Evolutionary conservation across 495 filamentous ascomycete genomes (phyloP), one percentile per base, ranked within the genome.

Genomic region (Amniculicola lignicola): DNA sequence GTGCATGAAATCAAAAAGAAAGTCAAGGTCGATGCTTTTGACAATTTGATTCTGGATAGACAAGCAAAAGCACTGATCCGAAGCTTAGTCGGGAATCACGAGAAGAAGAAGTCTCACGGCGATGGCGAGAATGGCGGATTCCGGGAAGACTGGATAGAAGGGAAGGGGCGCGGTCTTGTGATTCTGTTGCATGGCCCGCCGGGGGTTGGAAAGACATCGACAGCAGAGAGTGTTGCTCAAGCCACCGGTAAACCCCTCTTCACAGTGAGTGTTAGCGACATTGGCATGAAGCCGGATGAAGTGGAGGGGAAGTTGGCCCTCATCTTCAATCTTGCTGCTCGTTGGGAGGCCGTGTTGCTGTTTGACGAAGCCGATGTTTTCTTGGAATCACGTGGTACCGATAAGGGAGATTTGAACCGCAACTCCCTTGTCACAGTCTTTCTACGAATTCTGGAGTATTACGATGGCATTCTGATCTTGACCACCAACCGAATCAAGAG

Each of bases 401-500:
- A 23, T 7, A 51, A 37, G 39, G 19, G 28, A 14, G 47, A 51
- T 24, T 33, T 51, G 11, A 51, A 22, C 7, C n/a, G 47, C 9
- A 51, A 51, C 21, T 9, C 47, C 7, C n/a, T 51, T 4, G 47
- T 51, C 16, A 19, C 47, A 39, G 33, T 55, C 4, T 25, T 55
- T 21, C 52, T 55, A 3, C 39, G 39, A 22, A 33, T 55, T 14
- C 31, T 55, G 1, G 52, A 55, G 31, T 55, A 55, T 22, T 55
- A 47, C 52, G 18, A 18, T 12, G 42, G 52, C 41, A 55, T 55
- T 3, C 40, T 55, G 10, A 38, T 55, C 40, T 23, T 55, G 4
- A 55, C 52, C 3, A 55, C 52, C 3, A 55, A 55, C 39, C 52
- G 52, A 15, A 43, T 55, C 31, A 43, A 31, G 27, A n/a, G 18